A percentile compares a stretch with the other conserved stretches of the same genome.
Evolutionary conservation across 2,329 filamentous ascomycete species (phyloP).

Genomic region (Fusarium tuaranense): DNA sequence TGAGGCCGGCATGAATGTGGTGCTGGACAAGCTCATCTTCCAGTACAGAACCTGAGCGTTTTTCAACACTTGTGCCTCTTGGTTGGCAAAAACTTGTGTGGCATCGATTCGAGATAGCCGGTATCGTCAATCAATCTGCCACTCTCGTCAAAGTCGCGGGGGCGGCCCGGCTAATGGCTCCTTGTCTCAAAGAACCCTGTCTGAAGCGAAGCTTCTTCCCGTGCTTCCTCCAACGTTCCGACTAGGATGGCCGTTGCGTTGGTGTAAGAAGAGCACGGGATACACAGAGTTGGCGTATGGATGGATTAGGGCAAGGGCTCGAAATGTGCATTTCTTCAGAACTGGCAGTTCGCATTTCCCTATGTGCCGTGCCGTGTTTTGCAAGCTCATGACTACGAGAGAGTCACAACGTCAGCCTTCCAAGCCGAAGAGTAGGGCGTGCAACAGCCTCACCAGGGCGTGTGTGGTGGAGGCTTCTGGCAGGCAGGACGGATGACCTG

Average conservation of each 20-base stretch:
- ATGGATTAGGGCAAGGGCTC: not conserved
- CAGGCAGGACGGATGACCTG: constrained; percentile 22
- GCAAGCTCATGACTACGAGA: not conserved
- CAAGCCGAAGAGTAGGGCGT: constrained; percentile 14
- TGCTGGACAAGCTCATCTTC: not conserved
- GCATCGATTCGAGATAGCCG: constrained; percentile 3
- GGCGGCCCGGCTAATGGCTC: constrained; percentile 16
- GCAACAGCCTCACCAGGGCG: constrained; percentile 24
- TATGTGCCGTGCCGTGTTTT: not conserved
- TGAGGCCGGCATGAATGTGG: not conserved
- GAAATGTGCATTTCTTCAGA: not conserved
- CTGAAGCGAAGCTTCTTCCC: constrained; percentile 28
- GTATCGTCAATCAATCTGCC: constrained; percentile 21
- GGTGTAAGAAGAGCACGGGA: not conserved
- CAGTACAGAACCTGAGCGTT: not conserved
- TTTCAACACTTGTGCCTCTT: not conserved
- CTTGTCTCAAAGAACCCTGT: constrained; percentile 18
- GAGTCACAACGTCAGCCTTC: constrained; percentile 8
- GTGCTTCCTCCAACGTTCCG: constrained; percentile 24
- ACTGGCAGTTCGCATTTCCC: not conserved
- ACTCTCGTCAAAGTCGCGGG: constrained; percentile 8
- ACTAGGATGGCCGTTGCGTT: constrained; percentile 9
- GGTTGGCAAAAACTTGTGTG: not conserved
- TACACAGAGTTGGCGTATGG: not conserved
- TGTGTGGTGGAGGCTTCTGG: constrained; percentile 15